These are phyloP conservation scores for Phialophora verrucosa DNA, from an alignment of 2,329 filamentous ascomycete species.

Conservation along the genomic window DNA sequence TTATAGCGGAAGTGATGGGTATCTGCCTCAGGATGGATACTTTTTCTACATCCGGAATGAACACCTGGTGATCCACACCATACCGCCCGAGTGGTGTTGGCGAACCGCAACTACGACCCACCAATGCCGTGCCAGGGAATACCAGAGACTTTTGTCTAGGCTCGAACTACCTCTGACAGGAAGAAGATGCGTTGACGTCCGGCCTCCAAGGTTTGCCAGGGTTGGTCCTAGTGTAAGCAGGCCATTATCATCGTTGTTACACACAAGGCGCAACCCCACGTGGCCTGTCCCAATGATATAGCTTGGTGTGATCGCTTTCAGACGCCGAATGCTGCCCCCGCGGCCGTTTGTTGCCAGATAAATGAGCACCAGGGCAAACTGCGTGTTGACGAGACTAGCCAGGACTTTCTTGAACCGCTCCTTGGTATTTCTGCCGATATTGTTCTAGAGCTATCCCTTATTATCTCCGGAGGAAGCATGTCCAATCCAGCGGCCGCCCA, in stretches of 20 bases:
- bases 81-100: background rate
- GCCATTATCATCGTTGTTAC: background rate
- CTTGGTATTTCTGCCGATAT: background rate
- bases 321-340: too few relatives aligned
- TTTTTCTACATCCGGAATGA: background rate
- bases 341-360: too few relatives aligned
- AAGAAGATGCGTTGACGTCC: background rate
- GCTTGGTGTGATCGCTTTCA: background rate
- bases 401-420: background rate
- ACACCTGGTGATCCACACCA: background rate
- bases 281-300: background rate
- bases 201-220: background rate
- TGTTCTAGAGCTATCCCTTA: background rate
- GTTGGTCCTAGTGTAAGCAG: background rate
- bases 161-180: background rate
- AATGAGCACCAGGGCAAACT: background rate
- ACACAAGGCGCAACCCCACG: background rate
- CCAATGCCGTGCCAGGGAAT: background rate
- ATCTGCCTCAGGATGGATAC: constrained; percentile 1
- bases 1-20: background rate
- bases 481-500: background rate
- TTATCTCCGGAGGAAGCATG: background rate
- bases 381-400: too few relatives aligned
- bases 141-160: background rate
- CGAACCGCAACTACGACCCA: background rate